phyloP scores from a whole-genome alignment of 2,329 filamentous ascomycete species.

The Eutypella sp. region DNA sequence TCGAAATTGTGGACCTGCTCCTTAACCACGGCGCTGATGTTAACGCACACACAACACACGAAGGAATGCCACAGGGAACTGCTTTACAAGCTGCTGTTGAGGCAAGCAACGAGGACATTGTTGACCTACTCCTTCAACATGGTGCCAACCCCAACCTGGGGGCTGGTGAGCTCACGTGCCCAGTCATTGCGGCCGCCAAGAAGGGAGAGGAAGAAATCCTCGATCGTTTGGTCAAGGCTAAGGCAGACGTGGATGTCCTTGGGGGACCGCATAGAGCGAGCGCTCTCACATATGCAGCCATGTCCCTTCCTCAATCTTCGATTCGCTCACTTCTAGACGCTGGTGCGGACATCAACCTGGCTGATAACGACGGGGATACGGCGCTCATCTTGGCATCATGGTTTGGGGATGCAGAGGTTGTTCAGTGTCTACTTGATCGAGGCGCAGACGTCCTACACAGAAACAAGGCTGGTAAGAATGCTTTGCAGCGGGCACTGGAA shows the following conservation, averaged over 20 bases:
- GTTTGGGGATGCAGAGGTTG: slow-evolving; percentile 27
- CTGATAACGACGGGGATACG: slow-evolving; percentile 30
- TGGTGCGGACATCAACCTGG: slow-evolving; percentile 33
- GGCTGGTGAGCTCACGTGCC: slow-evolving; percentile 27
- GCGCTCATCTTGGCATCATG: slow-evolving; percentile 33
- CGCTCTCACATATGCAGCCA: slow-evolving; percentile 33
- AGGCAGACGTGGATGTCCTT: slow-evolving; percentile 31
- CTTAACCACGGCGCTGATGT: slow-evolving; percentile 30
- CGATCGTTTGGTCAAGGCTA: slow-evolving; percentile 28
- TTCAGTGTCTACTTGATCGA: slow-evolving; percentile 29
- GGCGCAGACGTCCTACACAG: slow-evolving; percentile 31
- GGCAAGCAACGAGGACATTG: slow-evolving; percentile 29
- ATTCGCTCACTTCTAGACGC: slow-evolving; percentile 29
- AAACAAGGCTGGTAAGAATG: slow-evolving; percentile 24
- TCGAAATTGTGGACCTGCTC: slow-evolving; percentile 30
- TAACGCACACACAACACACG: slow-evolving; percentile 25
- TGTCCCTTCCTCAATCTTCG: slow-evolving; percentile 26
- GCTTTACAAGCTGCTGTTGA: slow-evolving; percentile 37
- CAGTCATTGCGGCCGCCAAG: slow-evolving; percentile 32
- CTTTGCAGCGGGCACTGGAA: slow-evolving; percentile 25
- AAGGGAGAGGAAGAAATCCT: slow-evolving; percentile 31
- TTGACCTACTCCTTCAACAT: slow-evolving; percentile 31
- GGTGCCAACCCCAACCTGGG: slow-evolving; percentile 33
- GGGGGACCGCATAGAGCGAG: slow-evolving; percentile 29
- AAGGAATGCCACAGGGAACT: slow-evolving; percentile 28